Base-by-base conservation (phyloP, 208 protist species). In the Trypanosoma scelopori region DNA sequence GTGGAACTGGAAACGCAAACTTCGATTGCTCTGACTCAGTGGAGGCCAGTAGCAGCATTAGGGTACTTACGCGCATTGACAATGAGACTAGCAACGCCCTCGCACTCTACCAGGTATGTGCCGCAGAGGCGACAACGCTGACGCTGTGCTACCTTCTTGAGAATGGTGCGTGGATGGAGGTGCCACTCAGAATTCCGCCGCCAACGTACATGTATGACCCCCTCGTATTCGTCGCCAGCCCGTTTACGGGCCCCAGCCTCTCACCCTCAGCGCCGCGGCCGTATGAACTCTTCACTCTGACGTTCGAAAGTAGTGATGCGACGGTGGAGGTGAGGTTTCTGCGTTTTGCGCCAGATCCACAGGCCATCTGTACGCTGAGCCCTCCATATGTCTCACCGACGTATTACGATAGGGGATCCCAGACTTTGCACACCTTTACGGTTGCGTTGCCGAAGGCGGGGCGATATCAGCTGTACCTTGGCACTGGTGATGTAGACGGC, bases 61-160 rank as follows among this genome's bases (percentile, higher is more conserved):
- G 75, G 41, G 28, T 79, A 4, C 25, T 85, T 22, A 57, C 23
- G 16, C 82, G 81, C 64, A 22, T 78, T 5, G 55, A 52, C 15
- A 37, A 52, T 11, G 47, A 51, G 28, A 96, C 85, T 69, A 85
- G 55, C 61, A 63, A 50, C 42, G 81, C 60, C 43, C 28, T 68
- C 45, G 56, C 78, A 30, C 71, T 85, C 12, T 96, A 87, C 69
- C 55, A 65, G 1, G 56, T 96, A 22, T 96, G 90, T 46, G 73
- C 74, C 23, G 57, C 76, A 16, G 18, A 55, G 11, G 60, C 73
- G 32, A 78, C 71, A 45, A 73, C 53, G 23, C 75, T 95, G 49
- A 87, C 79, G 18, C 75, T 94, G 52, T 95, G 90, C 64, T 95
- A 93, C 75, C 63, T 60, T 28, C 69, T 92, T 12, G 69, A 65